Evolutionary conservation across 2,329 filamentous ascomycete genomes (phyloP).

Genomic region (Verticillium zaregamsianum): DNA sequence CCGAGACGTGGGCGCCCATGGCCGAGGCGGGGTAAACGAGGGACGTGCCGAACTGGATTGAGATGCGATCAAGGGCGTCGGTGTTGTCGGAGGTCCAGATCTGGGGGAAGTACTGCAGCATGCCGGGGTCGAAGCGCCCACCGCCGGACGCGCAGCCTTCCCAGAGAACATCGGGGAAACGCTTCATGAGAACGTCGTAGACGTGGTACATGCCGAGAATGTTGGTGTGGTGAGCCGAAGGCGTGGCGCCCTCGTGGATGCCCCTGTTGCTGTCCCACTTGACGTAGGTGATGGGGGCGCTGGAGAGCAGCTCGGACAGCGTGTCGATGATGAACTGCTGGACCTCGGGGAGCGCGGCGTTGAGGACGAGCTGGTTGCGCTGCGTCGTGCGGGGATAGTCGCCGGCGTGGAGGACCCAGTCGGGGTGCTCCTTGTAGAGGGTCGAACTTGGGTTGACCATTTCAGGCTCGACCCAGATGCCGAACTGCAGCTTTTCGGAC

Average conservation of each 20-base stretch:
- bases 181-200: slow-evolving; percentile 53
- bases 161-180: slow-evolving; percentile 59
- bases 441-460: slow-evolving; percentile 63
- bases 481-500: slow-evolving; percentile 49
- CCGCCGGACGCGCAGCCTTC: slow-evolving; percentile 64
- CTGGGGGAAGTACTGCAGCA: slow-evolving; percentile 62
- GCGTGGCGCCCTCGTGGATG: slow-evolving; percentile 55
- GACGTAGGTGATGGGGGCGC: slow-evolving; percentile 52
- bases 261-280: slow-evolving; percentile 68
- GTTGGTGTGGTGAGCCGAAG: slow-evolving; percentile 52
- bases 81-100: slow-evolving; percentile 64
- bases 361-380: slow-evolving; percentile 58
- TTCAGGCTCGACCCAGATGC: slow-evolving; percentile 65
- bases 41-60: slow-evolving; percentile 61
- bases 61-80: slow-evolving; percentile 56
- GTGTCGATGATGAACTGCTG: slow-evolving; percentile 58
- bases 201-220: slow-evolving; percentile 62
- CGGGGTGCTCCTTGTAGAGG: slow-evolving; percentile 57
- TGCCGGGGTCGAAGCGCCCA: slow-evolving; percentile 58
- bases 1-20: slow-evolving; percentile 63
- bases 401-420: slow-evolving; percentile 58
- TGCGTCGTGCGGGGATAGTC: slow-evolving; percentile 50
- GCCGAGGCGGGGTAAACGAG: slow-evolving; percentile 58
- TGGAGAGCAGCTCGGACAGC: slow-evolving; percentile 49
- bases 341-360: slow-evolving; percentile 55